These are phyloP conservation scores for Fonsecaea pugnacius DNA, from an alignment of 2,329 filamentous ascomycete species.

Conservation along the genomic window DNA sequence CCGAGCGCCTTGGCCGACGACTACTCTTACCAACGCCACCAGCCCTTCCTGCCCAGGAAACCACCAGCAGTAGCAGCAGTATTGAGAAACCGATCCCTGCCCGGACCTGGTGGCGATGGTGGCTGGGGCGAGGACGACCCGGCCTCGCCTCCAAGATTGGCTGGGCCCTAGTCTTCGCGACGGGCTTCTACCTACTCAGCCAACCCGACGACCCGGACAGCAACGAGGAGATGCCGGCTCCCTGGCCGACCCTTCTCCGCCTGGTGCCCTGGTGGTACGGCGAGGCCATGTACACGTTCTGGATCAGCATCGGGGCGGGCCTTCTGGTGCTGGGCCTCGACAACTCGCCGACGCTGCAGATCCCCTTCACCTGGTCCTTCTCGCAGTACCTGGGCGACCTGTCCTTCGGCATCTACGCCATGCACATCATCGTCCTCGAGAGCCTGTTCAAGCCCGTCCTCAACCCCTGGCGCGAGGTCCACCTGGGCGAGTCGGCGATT, in stretches of 20 bases:
- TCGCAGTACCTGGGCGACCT: conserved; percentile 54
- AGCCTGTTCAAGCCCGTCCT: conserved; percentile 12
- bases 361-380: conserved; percentile 48
- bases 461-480: conserved; percentile 1
- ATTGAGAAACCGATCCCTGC: neutral
- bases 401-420: conserved; percentile 54
- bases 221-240: conserved; percentile 10
- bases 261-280: conserved; percentile 47
- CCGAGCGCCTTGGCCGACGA: conserved; percentile 41
- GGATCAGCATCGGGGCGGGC: conserved; percentile 48
- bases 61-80: neutral
- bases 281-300: conserved; percentile 49
- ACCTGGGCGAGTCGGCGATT: conserved; percentile 16
- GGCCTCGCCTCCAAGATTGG: conserved; percentile 5
- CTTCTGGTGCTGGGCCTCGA: conserved; percentile 50
- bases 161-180: conserved; percentile 4
- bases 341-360: conserved; percentile 47
- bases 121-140: too few relatives aligned
- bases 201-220: conserved; percentile 20
- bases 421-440: conserved; percentile 41
- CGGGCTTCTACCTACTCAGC: conserved; percentile 20
- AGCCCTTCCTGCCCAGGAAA: neutral
- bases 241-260: conserved; percentile 45
- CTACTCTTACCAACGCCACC: neutral
- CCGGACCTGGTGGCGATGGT: neutral